phyloP scores from a whole-genome alignment of 441 rosid species.

The Macaranga tanarius region DNA sequence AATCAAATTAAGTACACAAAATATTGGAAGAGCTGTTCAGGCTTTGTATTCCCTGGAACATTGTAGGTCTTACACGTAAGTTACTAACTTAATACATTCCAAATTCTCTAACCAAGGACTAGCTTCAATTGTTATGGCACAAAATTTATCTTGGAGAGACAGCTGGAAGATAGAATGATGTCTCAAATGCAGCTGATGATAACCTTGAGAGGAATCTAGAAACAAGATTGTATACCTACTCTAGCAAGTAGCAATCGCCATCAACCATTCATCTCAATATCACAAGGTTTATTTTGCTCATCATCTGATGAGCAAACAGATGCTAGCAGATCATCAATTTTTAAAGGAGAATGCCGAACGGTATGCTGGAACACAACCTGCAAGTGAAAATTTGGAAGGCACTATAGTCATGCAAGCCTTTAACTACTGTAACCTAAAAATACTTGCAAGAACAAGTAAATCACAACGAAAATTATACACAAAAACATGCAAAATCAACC shows the following conservation, averaged over 20 bases:
- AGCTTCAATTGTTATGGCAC: not conserved
- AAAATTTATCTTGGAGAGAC: not conserved
- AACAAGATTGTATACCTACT: not conserved
- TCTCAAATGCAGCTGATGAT: not conserved
- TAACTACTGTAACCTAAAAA: not conserved
- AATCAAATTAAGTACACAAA: not conserved
- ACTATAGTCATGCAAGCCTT: conserved; percentile 11
- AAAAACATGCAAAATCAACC: not conserved
- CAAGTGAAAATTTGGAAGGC: conserved; percentile 25
- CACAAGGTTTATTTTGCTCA: conserved; percentile 46
- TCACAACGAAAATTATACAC: not conserved
- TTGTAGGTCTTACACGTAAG: not conserved
- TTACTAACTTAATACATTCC: not conserved
- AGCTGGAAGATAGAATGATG: not conserved
- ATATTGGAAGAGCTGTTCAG: not conserved
- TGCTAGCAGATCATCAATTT: conserved; percentile 66
- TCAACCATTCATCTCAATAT: conserved; percentile 73
- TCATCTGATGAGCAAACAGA: conserved; percentile 49
- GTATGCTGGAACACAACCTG: conserved; percentile 81
- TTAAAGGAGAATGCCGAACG: conserved; percentile 72
- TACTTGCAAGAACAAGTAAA: not conserved
- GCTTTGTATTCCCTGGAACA: not conserved
- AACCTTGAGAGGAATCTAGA: not conserved
- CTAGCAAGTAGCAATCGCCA: not conserved
- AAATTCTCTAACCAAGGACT: not conserved